Conservation (phyloP, 2,329 filamentous ascomycete genomes). For the Xylaria sp. region DNA sequence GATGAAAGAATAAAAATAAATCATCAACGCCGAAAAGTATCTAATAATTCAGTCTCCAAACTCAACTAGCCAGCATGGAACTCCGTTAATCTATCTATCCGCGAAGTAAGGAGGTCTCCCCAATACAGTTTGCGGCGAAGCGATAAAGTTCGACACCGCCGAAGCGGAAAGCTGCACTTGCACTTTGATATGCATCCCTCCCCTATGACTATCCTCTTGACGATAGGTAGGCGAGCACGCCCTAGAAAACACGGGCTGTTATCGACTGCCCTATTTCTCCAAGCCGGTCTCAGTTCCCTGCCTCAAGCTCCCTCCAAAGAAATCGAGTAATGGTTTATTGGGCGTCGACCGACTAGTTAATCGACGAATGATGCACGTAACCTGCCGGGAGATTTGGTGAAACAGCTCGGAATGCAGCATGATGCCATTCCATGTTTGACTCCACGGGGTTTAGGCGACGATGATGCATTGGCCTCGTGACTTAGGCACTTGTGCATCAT, state of each 20-base stretch:
- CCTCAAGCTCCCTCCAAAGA: neutral
- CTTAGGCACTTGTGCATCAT: constrained; percentile 29
- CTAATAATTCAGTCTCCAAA: neutral
- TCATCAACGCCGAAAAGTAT: neutral
- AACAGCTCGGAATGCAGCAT: constrained; percentile 39
- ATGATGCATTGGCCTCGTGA: constrained; percentile 16
- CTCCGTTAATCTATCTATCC: neutral
- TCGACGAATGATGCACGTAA: constrained; percentile 44
- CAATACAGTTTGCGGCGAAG: neutral
- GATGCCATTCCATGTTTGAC: constrained; percentile 25
- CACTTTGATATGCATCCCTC: neutral
- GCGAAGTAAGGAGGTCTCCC: neutral
- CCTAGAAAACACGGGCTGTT: neutral
- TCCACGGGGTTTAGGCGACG: constrained; percentile 16
- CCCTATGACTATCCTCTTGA: neutral
- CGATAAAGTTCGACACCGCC: neutral
- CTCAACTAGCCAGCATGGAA: neutral
- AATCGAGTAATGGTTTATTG: neutral
- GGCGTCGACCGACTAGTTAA: constrained; percentile 21
- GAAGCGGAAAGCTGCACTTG: constrained; percentile 5
- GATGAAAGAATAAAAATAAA: neutral
- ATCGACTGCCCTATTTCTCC: neutral
- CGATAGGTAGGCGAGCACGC: neutral
- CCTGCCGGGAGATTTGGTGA: constrained; percentile 47
- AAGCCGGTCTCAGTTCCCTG: neutral